Conservation (phyloP, 2,329 filamentous ascomycete species). For the Ophiostoma piceae region DNA sequence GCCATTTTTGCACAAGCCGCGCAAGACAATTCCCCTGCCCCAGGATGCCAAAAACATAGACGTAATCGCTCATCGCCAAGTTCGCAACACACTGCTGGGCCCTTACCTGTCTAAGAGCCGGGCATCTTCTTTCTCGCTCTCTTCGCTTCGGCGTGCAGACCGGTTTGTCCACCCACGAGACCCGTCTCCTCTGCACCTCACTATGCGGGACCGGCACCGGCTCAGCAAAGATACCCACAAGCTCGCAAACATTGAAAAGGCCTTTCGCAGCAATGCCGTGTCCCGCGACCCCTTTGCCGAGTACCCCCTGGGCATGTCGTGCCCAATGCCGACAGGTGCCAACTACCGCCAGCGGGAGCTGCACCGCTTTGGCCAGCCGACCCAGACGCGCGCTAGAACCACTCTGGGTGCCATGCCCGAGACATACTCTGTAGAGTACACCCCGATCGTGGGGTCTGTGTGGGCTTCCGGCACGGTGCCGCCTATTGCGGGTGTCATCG, state of each 20-base stretch:
- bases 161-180: constrained; percentile 48
- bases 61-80: constrained; percentile 19
- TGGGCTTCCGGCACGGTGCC: constrained; percentile 73
- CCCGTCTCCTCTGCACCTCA: constrained; percentile 26
- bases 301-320: constrained; percentile 31
- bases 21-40: neutral
- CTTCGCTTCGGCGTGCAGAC: constrained; percentile 36
- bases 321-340: constrained; percentile 28
- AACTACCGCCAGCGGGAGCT: constrained; percentile 29
- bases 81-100: neutral
- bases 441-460: constrained; percentile 57
- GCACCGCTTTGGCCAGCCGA: constrained; percentile 31
- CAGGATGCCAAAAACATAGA: constrained; percentile 6
- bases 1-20: neutral
- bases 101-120: neutral
- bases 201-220: constrained; percentile 42
- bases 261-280: constrained; percentile 41
- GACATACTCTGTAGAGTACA: constrained; percentile 17
- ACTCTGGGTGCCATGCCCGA: constrained; percentile 28
- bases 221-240: constrained; percentile 41
- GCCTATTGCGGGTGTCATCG: constrained; percentile 50
- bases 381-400: constrained; percentile 30
- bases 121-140: constrained; percentile 21
- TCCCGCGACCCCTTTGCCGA: constrained; percentile 42
- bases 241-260: constrained; percentile 42